These are phyloP conservation scores for Ceraceosorus bombacis DNA, from an alignment of 1,284 basidiomycete species.

Conservation along the genomic window DNA sequence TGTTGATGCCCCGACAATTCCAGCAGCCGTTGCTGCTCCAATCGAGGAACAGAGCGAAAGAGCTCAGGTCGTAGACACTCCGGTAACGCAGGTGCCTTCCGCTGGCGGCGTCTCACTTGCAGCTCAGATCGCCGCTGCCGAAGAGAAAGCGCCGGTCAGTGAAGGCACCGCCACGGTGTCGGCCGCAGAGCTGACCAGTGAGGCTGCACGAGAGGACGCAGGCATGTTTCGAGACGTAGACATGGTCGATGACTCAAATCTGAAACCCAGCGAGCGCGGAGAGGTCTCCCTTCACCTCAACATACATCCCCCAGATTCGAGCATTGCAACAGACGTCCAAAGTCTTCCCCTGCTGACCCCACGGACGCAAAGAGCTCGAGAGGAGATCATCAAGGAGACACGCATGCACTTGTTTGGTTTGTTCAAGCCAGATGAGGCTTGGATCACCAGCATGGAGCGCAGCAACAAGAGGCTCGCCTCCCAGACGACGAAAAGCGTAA, in stretches of 20 bases:
- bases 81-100: background rate
- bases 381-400: slow-evolving; percentile 13
- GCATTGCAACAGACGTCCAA: background rate
- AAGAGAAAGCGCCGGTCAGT: background rate
- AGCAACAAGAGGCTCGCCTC: slow-evolving; percentile 23
- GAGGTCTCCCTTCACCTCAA: background rate
- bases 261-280: background rate
- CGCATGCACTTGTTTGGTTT: slow-evolving; percentile 6
- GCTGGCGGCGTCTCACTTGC: background rate
- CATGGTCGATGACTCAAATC: background rate
- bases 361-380: slow-evolving; percentile 23
- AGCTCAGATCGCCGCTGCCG: background rate
- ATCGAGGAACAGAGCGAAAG: background rate
- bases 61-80: background rate
- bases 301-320: background rate
- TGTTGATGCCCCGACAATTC: background rate
- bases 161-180: background rate
- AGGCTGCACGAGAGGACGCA: background rate
- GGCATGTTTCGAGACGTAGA: background rate
- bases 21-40: background rate
- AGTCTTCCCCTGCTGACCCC: slow-evolving; percentile 16
- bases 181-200: background rate
- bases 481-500: slow-evolving; percentile 20
- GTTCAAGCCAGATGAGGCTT: slow-evolving; percentile 1
- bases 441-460: slow-evolving; percentile 18